A percentile compares a stretch with the other conserved stretches of the same genome.
phyloP scores from a whole-genome alignment of 768 basidiomycete species.

The Sarcomyxa edulis region DNA sequence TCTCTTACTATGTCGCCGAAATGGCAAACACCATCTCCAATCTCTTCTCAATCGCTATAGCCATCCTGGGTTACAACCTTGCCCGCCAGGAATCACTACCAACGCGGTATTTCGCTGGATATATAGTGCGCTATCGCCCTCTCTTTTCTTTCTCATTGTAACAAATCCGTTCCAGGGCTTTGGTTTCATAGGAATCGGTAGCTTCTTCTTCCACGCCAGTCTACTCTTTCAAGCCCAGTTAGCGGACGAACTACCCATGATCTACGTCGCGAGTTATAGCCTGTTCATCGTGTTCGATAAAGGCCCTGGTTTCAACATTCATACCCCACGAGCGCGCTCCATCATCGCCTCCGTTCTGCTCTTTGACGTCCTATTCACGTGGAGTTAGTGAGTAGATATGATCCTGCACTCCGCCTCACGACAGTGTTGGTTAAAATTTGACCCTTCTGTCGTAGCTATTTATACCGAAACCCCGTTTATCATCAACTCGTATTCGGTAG shows the following conservation, averaged over 20 bases:
- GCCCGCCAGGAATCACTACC: slow-evolving; percentile 31
- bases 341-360: slow-evolving; percentile 31
- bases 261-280: slow-evolving; percentile 59
- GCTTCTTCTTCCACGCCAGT: slow-evolving; percentile 76
- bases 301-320: slow-evolving; percentile 40
- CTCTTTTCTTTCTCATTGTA: neutral
- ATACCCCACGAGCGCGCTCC: slow-evolving; percentile 29
- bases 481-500: slow-evolving; percentile 71
- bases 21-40: slow-evolving; percentile 74
- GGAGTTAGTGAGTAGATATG: slow-evolving; percentile 61
- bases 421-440: neutral
- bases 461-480: slow-evolving; percentile 72
- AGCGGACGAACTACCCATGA: slow-evolving; percentile 81
- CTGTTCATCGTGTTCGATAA: slow-evolving; percentile 58
- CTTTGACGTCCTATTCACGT: slow-evolving; percentile 61
- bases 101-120: slow-evolving; percentile 35
- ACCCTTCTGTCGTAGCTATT: slow-evolving; percentile 33
- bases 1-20: slow-evolving; percentile 74
- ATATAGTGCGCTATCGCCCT: slow-evolving; percentile 25
- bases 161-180: slow-evolving; percentile 42
- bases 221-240: slow-evolving; percentile 72
- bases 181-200: slow-evolving; percentile 68
- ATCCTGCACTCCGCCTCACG: neutral
- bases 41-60: slow-evolving; percentile 49
- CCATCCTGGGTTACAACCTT: slow-evolving; percentile 41